Conservation (phyloP, 495 filamentous ascomycete genomes). For the Bathelium albidoporum region DNA sequence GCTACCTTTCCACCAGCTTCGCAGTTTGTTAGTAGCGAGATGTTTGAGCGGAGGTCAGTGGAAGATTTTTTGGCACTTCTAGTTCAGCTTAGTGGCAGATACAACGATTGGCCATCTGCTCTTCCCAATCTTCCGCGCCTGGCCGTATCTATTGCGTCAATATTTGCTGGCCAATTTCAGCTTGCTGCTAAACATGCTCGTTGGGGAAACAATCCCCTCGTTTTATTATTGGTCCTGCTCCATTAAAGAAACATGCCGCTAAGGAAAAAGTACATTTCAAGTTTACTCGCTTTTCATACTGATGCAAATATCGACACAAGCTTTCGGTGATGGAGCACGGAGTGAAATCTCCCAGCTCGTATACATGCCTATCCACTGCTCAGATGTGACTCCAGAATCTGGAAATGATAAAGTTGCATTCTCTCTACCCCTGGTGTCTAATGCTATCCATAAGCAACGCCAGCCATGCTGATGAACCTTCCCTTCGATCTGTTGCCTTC, state of each 20-base stretch:
- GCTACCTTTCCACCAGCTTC: neutral
- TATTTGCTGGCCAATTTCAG: neutral
- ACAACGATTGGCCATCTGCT: neutral
- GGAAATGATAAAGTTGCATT: neutral
- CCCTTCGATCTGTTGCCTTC: neutral
- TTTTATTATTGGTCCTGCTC: no score
- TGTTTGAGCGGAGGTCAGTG: neutral
- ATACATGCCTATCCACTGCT: neutral
- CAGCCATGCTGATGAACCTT: neutral
- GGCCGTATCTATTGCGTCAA: slow-evolving; percentile 1
- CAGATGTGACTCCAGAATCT: neutral
- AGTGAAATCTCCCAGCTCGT: no score
- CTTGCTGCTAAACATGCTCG: no score
- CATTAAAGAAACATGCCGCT: no score
- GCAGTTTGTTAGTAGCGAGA: neutral
- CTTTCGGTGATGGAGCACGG: no score
- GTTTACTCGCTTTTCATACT: no score
- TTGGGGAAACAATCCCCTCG: no score
- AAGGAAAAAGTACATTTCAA: no score
- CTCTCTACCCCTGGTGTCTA: neutral
- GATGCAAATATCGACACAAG: no score
- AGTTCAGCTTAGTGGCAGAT: neutral
- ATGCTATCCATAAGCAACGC: slow-evolving; percentile 1
- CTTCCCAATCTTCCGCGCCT: neutral
- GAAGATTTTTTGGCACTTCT: neutral